These are phyloP conservation scores for Collybia mongolica DNA, from an alignment of 768 basidiomycete genomes.

Conservation along the genomic window DNA sequence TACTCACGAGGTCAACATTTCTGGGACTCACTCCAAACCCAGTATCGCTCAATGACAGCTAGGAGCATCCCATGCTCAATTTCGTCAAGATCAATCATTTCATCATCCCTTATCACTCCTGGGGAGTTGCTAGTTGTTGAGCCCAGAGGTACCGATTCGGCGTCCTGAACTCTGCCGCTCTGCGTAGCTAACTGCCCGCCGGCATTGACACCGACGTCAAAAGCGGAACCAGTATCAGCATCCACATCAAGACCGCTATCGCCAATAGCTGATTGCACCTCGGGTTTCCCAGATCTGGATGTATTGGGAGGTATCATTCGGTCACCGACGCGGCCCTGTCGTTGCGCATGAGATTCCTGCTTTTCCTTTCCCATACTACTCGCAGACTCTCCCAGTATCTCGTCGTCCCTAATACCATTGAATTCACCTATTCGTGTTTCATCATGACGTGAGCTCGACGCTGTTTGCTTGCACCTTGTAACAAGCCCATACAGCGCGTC, in stretches of 20 bases:
- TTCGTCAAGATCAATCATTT: conserved; percentile 29
- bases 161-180: conserved; percentile 6
- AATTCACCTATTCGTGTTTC: conserved; percentile 1
- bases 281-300: conserved; percentile 2
- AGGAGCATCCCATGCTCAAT: conserved; percentile 37
- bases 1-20: conserved; percentile 6
- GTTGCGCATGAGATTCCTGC: not conserved
- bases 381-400: not conserved
- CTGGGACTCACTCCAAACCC: conserved; percentile 21
- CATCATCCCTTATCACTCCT: conserved; percentile 9
- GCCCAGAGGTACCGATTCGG: conserved; percentile 3
- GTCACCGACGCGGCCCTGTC: not conserved
- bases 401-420: not conserved
- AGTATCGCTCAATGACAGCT: conserved; percentile 35
- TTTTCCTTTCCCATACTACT: not conserved
- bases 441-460: conserved; percentile 1
- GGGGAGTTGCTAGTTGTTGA: not conserved
- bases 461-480: conserved; percentile 10
- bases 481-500: conserved; percentile 13
- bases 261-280: not conserved
- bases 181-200: conserved; percentile 9
- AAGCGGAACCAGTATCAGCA: not conserved
- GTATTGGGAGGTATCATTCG: not conserved
- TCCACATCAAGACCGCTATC: conserved; percentile 4
- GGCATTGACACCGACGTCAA: conserved; percentile 10